These are phyloP conservation scores for Cryptococcus wingfieldii DNA, from an alignment of 1,284 basidiomycete species.

Conservation along the genomic window DNA sequence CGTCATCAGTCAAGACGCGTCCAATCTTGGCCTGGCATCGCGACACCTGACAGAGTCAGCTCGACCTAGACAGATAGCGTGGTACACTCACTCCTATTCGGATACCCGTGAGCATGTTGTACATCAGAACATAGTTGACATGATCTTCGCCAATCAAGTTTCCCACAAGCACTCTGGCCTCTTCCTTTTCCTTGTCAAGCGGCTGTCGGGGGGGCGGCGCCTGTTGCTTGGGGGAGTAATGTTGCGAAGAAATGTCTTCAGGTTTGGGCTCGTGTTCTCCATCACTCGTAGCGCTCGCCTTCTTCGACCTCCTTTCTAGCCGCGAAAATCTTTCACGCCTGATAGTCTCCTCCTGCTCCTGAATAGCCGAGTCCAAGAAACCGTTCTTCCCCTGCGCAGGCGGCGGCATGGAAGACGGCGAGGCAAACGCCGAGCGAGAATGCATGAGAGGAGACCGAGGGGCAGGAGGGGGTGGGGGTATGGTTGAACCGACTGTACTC, in stretches of 20 bases:
- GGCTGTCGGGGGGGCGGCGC: constrained; percentile 27
- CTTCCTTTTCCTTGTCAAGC: constrained; percentile 22
- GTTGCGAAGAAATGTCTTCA: constrained; percentile 21
- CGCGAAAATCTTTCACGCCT: constrained; percentile 59
- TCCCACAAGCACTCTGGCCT: constrained; percentile 70
- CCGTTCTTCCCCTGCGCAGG: constrained; percentile 34
- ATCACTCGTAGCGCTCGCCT: constrained; percentile 55
- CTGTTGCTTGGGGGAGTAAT: not conserved
- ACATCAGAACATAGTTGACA: constrained; percentile 98
- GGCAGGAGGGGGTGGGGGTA: constrained; percentile 8
- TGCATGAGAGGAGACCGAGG: constrained; percentile 31
- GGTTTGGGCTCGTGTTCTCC: constrained; percentile 31
- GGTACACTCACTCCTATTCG: constrained; percentile 72
- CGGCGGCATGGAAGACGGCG: constrained; percentile 1
- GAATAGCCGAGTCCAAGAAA: constrained; percentile 61
- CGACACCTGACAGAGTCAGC: constrained; percentile 62
- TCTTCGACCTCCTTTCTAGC: constrained; percentile 57
- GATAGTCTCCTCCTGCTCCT: constrained; percentile 73
- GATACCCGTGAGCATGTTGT: constrained; percentile 99
- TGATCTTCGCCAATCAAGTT: constrained; percentile 96
- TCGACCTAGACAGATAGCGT: not conserved
- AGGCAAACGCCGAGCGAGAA: constrained; percentile 26
- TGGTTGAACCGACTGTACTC: constrained; percentile 32
- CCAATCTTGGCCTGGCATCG: constrained; percentile 93
- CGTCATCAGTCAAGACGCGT: constrained; percentile 74